phyloP scores from a whole-genome alignment of 192 early-diverging fungal species.

The Podila horticola region DNA sequence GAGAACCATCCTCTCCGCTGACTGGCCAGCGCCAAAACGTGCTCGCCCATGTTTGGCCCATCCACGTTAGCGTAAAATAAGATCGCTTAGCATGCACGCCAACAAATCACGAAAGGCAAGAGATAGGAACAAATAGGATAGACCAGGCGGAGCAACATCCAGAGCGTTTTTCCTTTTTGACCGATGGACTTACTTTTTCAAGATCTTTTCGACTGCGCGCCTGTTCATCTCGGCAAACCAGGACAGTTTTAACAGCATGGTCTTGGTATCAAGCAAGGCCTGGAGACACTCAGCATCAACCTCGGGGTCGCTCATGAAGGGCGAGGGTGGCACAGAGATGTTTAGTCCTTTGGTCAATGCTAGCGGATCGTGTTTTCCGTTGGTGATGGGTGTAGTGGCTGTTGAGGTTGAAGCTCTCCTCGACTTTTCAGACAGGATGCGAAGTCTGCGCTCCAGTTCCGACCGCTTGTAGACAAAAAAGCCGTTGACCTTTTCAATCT shows the following conservation, averaged over 20 bases:
- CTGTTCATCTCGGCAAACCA: slow-evolving; percentile 64
- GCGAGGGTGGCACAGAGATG: slow-evolving; percentile 13
- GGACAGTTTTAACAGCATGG: slow-evolving; percentile 57
- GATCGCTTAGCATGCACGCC: no score
- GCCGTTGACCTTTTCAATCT: slow-evolving; percentile 85
- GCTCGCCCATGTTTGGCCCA: no score
- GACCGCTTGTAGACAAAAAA: slow-evolving; percentile 84
- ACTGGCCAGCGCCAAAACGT: no score
- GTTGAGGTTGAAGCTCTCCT: slow-evolving; percentile 10
- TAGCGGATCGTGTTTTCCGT: not conserved
- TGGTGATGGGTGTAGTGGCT: not conserved
- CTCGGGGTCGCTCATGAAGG: slow-evolving; percentile 48
- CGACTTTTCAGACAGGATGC: slow-evolving; percentile 66
- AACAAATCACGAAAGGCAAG: no score
- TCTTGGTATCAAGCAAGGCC: slow-evolving; percentile 58
- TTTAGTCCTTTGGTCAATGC: not conserved
- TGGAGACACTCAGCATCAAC: slow-evolving; percentile 54
- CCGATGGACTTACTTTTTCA: slow-evolving; percentile 62
- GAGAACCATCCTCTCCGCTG: no score
- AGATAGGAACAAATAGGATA: no score
- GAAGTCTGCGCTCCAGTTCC: slow-evolving; percentile 76
- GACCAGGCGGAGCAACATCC: not conserved
- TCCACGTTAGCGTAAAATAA: no score
- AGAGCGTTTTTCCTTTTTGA: no score
- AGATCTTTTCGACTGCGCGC: slow-evolving; percentile 62